These are phyloP conservation scores for Beauveria scarabaeidicola DNA, from an alignment of 2,329 filamentous ascomycete species.

Conservation along the genomic window DNA sequence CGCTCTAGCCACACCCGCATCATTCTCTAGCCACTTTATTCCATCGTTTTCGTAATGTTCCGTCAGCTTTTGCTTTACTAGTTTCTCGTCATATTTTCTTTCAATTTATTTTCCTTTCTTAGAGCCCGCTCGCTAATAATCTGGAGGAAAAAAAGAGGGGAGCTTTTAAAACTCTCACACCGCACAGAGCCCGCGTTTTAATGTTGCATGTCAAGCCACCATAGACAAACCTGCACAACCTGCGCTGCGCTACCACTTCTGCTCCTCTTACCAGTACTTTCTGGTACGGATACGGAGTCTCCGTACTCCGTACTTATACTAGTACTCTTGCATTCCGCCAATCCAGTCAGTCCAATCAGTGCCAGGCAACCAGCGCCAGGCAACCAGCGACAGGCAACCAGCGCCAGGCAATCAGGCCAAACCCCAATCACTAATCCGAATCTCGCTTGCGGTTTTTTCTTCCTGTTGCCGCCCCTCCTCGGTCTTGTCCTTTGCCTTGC, in stretches of 20 bases:
- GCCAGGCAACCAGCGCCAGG: not conserved
- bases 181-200: not conserved
- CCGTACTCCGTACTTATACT: not conserved
- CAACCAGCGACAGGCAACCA: too few species aligned
- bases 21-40: not conserved
- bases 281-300: too few species aligned
- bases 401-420: too few species aligned
- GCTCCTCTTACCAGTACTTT: not conserved
- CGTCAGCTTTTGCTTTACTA: not conserved
- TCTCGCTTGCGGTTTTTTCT: not conserved
- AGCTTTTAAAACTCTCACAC: not conserved
- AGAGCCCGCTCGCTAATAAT: not conserved
- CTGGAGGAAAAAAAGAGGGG: not conserved
- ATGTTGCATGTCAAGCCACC: conserved; percentile 1
- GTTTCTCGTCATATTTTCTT: not conserved
- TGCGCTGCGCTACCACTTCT: not conserved
- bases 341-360: not conserved
- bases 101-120: not conserved
- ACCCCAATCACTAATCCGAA: not conserved
- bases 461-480: not conserved
- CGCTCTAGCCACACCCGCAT: not conserved
- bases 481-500: too few species aligned
- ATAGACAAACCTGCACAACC: not conserved
- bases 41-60: not conserved
- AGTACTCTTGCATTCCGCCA: not conserved